These are phyloP conservation scores for Fusarium odoratissimum DNA, from an alignment of 2,329 filamentous ascomycete species.

Conservation along the genomic window DNA sequence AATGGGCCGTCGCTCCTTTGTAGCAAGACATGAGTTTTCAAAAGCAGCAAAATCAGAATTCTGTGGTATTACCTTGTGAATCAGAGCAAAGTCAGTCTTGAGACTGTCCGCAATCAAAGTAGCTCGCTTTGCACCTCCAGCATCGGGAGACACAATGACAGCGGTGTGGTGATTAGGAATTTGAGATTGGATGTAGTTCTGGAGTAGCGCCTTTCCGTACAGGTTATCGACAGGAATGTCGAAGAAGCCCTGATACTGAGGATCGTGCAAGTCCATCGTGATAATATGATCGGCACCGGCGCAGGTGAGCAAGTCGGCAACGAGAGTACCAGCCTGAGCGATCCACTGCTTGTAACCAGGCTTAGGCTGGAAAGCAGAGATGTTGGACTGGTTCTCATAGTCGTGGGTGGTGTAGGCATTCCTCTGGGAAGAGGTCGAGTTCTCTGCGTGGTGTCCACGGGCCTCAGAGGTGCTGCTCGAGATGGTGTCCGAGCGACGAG, in stretches of 20 bases:
- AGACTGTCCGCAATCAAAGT: slow-evolving; percentile 94
- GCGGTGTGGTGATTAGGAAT: slow-evolving; percentile 87
- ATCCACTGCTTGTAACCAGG: slow-evolving; percentile 99
- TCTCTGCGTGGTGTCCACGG: slow-evolving; percentile 53
- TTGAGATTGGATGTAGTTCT: slow-evolving; percentile 79
- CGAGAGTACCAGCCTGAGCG: slow-evolving; percentile 92
- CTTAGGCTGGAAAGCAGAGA: slow-evolving; percentile 76
- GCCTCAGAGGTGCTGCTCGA: slow-evolving; percentile 51
- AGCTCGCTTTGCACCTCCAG: slow-evolving; percentile 94
- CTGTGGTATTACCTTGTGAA: slow-evolving; percentile 79
- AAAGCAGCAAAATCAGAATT: slow-evolving; percentile 43
- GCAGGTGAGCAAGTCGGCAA: slow-evolving; percentile 93
- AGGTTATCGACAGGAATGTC: slow-evolving; percentile 98
- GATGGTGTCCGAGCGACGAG: slow-evolving; percentile 51
- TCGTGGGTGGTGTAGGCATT: slow-evolving; percentile 71
- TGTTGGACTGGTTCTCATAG: slow-evolving; percentile 67
- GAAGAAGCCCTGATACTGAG: slow-evolving; percentile 98
- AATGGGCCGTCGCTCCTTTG: slow-evolving; percentile 86
- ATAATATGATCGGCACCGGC: slow-evolving; percentile 97
- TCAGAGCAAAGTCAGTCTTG: slow-evolving; percentile 94
- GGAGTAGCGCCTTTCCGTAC: slow-evolving; percentile 82
- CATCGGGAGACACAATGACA: slow-evolving; percentile 95
- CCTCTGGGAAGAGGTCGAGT: slow-evolving; percentile 56
- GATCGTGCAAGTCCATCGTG: slow-evolving; percentile 96
- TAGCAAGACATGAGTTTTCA: slow-evolving; percentile 50